Conservation (phyloP, 2,329 filamentous ascomycete genomes). For the Xylaria sp. region DNA sequence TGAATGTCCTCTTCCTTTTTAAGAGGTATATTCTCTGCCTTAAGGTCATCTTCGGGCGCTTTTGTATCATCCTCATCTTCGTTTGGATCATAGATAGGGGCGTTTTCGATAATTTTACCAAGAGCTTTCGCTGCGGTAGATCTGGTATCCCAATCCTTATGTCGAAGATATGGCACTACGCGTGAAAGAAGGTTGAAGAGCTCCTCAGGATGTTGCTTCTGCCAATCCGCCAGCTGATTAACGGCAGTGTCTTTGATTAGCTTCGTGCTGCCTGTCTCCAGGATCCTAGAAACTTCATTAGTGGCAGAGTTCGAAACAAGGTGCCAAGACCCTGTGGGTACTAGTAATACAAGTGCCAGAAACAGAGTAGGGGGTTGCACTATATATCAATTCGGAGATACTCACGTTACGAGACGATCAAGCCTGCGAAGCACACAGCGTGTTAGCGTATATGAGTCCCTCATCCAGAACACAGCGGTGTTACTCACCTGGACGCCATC, state of each 20-base stretch:
- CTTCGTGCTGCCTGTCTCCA: constrained; percentile 96
- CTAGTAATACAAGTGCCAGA: background rate
- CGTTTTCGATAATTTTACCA: constrained; percentile 90
- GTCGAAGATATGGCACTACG: constrained; percentile 92
- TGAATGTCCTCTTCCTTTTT: constrained; percentile 69
- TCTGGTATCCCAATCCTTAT: constrained; percentile 96
- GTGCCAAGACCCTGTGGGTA: background rate
- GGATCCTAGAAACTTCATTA: constrained; percentile 63
- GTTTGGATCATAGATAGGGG: constrained; percentile 87
- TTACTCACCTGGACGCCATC: constrained; percentile 62
- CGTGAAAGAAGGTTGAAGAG: constrained; percentile 92
- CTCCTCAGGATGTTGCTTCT: constrained; percentile 97
- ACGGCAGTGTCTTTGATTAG: constrained; percentile 97
- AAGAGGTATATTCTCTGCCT: constrained; percentile 50
- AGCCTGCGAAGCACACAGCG: constrained; percentile 61
- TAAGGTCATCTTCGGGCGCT: constrained; percentile 51
- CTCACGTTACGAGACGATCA: constrained; percentile 86
- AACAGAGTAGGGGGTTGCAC: background rate
- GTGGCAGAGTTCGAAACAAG: background rate
- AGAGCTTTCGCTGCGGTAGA: constrained; percentile 93
- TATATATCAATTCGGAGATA: constrained; percentile 37
- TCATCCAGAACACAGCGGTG: constrained; percentile 12
- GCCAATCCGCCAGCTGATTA: constrained; percentile 94
- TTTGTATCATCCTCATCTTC: constrained; percentile 63
- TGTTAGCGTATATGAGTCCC: constrained; percentile 30